Evolutionary conservation across 1,284 basidiomycete genomes (phyloP).

Genomic region (Sanghuangporus weigelae): DNA sequence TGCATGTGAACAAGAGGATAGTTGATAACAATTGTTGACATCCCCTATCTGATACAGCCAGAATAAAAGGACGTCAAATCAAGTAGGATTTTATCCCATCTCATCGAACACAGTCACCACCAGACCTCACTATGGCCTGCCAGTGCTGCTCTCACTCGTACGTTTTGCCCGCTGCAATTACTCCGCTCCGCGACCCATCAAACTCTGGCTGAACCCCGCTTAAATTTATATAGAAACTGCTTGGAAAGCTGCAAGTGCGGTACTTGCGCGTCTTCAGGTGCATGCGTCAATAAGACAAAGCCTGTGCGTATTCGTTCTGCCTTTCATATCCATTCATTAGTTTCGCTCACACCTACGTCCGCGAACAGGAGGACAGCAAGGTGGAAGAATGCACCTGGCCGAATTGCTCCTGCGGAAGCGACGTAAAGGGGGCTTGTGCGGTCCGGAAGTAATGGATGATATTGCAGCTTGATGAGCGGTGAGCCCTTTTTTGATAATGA

Average conservation of each 20-base stretch:
- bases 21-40: not conserved
- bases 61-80: not conserved
- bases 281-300: not conserved
- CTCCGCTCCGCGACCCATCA: not conserved
- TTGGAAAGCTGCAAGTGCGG: not conserved
- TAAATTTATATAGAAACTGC: not conserved
- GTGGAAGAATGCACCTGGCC: not conserved
- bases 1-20: not conserved
- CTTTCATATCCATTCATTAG: not conserved
- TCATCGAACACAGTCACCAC: not conserved
- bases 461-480: not conserved
- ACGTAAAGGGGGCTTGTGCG: not conserved
- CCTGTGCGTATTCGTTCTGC: not conserved
- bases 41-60: not conserved
- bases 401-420: not conserved
- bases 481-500: not conserved
- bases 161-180: not conserved
- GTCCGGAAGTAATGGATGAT: not conserved
- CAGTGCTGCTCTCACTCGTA: slow-evolving; percentile 1
- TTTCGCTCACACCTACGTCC: not conserved
- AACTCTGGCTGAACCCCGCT: not conserved
- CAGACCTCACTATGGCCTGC: not conserved
- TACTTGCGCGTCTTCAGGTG: not conserved
- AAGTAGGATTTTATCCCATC: no score
- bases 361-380: not conserved